Evolutionary conservation across 371 early-diverging fungal species (phyloP).

Genomic region (Apophysomyces elegans): DNA sequence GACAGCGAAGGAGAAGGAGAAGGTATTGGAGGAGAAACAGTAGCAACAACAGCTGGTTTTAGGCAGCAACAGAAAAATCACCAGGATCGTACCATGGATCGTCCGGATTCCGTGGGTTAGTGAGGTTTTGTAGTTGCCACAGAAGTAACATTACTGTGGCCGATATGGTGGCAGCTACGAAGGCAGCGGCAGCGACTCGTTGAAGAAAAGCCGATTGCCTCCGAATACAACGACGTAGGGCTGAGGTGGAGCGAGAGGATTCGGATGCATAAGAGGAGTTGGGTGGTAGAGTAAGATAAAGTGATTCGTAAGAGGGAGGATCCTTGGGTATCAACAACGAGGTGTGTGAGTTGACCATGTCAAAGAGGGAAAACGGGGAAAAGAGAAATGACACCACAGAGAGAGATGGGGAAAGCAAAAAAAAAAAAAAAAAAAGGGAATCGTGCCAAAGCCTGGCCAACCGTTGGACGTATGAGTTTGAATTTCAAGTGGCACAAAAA

Average conservation of each 20-base stretch:
- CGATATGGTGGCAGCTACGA: slow-evolving; percentile 51
- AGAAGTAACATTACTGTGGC: slow-evolving; percentile 46
- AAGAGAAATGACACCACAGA: not conserved
- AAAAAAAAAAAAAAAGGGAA: not conserved
- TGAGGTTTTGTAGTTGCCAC: slow-evolving; percentile 51
- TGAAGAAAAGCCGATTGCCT: slow-evolving; percentile 41
- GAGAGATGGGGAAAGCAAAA: not conserved
- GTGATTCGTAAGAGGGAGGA: slow-evolving; percentile 48
- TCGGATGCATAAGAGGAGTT: slow-evolving; percentile 23
- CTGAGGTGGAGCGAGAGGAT: slow-evolving; percentile 21
- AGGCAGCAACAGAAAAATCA: not conserved
- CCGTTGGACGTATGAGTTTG: not conserved
- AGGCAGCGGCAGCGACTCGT: slow-evolving; percentile 40
- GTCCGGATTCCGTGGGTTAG: slow-evolving; percentile 41
- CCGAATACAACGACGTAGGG: slow-evolving; percentile 27
- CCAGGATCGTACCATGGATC: slow-evolving; percentile 46
- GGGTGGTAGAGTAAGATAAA: slow-evolving; percentile 36
- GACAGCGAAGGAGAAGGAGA: not conserved
- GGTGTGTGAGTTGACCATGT: slow-evolving; percentile 10
- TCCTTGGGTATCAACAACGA: slow-evolving; percentile 40
- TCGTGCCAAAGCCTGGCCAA: not conserved
- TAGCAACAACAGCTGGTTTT: not conserved
- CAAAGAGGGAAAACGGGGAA: not conserved
- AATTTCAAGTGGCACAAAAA: not conserved
- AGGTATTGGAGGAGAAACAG: too few species aligned